Evolutionary conservation across 768 basidiomycete species (phyloP).

Genomic region (Psilocybe cyanescens): DNA sequence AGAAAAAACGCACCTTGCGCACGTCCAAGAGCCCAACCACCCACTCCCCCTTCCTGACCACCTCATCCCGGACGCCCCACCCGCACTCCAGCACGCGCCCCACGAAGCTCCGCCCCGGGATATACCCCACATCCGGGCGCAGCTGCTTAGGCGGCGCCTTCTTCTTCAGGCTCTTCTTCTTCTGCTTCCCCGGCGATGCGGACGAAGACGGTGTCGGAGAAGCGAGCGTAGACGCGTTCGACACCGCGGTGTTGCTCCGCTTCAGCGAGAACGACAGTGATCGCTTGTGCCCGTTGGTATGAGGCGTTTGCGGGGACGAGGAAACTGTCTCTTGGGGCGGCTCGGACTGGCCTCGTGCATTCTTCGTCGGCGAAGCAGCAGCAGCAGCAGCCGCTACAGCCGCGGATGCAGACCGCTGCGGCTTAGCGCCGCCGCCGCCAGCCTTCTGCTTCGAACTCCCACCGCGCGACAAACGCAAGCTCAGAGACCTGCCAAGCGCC

Average conservation of each 20-base stretch:
- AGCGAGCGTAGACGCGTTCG: conserved; percentile 5
- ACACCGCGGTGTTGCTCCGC: conserved; percentile 18
- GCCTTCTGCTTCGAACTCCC: conserved; percentile 11
- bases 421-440: conserved; percentile 1
- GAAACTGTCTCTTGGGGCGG: background rate
- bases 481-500: conserved; percentile 25
- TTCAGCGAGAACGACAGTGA: conserved; percentile 24
- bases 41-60: conserved; percentile 80
- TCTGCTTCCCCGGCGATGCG: conserved; percentile 2
- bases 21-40: conserved; percentile 82
- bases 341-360: background rate
- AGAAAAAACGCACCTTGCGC: conserved; percentile 63
- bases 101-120: conserved; percentile 88
- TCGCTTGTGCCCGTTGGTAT: conserved; percentile 10
- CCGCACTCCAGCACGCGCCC: conserved; percentile 85
- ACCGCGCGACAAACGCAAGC: conserved; percentile 19
- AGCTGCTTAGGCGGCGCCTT: conserved; percentile 15
- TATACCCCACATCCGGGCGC: conserved; percentile 62
- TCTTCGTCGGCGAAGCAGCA: background rate
- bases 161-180: conserved; percentile 8
- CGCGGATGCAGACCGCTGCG: conserved; percentile 22
- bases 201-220: background rate
- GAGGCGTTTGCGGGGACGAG: background rate
- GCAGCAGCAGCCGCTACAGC: background rate
- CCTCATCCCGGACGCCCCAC: conserved; percentile 74